Base-by-base conservation (phyloP, 192 early-diverging fungal species). In the Gonapodya prolifera region DNA sequence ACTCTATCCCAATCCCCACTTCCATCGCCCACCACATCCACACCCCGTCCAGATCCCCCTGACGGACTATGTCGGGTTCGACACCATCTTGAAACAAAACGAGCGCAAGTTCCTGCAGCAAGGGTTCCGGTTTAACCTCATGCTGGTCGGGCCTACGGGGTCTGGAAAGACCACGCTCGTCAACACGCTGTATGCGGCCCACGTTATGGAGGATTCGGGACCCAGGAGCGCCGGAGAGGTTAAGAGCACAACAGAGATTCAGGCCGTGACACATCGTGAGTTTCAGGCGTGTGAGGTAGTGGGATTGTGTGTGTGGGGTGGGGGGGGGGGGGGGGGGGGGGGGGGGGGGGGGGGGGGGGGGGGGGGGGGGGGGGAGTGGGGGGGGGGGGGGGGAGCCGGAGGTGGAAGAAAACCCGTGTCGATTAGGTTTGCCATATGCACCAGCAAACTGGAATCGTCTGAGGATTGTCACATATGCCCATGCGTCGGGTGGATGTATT, bases 61-160 rank as follows among this genome's bases (percentile, higher is more conserved):
- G n/a, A n/a, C n/a, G n/a, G n/a, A n/a, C n/a, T 98, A 99, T 85
- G 97, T 99, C 81, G 97, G 97, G 70, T 99, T 98, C 84, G 96
- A 98, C 86, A 92, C 92, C 78, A 94, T 99, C 86, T 94, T 95
- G 76, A 86, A 88, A 79, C 97, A 99, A 90, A 97, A 98, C 83
- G 94, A 98, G 83, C 93, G 93, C 87, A 99, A 98, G 89, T 89
- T 97, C 80, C 82, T 98, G 33, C 96, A 98, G 89, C 91, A 95
- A 70, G 95, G 95, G 35, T 99, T 99, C 87, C 91, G 94, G 79
- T 96, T 99, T 83, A 99, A 98, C 86, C 83, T 99, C 77, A 98
- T 99, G 89, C 93, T 98, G 35, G 97, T 99, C 80, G 96, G 96
- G 77, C 93, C 95, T 85, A 92, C 95, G 69, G 97, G 97, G 28